Evolutionary conservation across 352 stramenopile genomes (phyloP).

Genomic region (Phytophthora palmivora): DNA sequence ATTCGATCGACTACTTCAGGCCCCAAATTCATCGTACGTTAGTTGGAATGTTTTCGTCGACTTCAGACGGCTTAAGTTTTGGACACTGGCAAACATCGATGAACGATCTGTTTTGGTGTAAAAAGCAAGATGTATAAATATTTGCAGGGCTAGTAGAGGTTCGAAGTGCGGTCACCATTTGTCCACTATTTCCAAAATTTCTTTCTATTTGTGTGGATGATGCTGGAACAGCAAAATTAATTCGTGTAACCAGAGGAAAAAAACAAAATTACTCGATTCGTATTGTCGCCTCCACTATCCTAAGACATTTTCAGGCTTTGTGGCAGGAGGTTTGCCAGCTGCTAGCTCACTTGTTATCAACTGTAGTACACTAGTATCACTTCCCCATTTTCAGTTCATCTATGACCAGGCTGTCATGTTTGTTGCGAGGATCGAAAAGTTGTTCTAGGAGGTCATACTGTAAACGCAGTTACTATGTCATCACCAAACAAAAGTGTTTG

Average conservation of each 20-base stretch:
- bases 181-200: slow-evolving; percentile 1
- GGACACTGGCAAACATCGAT: slow-evolving; percentile 9
- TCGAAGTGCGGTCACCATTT: neutral
- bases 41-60: slow-evolving; percentile 2
- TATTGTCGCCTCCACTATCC: no score
- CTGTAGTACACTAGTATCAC: no score
- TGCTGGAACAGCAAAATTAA: slow-evolving; percentile 1
- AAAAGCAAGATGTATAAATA: slow-evolving; percentile 5
- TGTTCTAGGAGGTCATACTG: no score
- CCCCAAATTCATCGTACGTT: slow-evolving; percentile 2
- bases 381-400: no score
- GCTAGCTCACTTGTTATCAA: no score
- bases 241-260: neutral
- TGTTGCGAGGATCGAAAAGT: no score
- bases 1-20: slow-evolving; percentile 2
- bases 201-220: slow-evolving; percentile 9
- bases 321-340: no score
- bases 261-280: no score
- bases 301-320: no score
- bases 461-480: no score
- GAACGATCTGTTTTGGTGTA: neutral
- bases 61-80: slow-evolving; percentile 3
- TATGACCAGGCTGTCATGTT: no score
- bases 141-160: neutral
- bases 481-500: no score